phyloP scores from a whole-genome alignment of 2,329 filamentous ascomycete genomes.

The Bipolaris bicolor region DNA sequence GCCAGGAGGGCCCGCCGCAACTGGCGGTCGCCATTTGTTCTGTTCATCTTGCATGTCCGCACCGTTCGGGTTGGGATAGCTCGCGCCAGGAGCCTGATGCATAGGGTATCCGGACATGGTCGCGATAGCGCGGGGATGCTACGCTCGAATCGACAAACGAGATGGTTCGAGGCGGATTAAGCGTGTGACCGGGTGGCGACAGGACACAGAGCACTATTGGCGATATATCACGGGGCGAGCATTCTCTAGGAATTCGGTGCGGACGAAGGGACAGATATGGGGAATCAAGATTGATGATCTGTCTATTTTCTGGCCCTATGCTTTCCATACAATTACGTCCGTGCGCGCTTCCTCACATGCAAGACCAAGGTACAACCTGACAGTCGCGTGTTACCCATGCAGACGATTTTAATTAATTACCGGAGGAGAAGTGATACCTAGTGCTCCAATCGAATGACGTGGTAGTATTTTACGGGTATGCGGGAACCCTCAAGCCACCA shows the following conservation, averaged over 20 bases:
- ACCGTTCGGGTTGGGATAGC: constrained; percentile 39
- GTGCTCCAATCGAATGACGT: neutral
- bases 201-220: constrained; percentile 17
- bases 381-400: constrained; percentile 11
- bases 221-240: constrained; percentile 30
- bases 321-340: constrained; percentile 27
- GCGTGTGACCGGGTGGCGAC: constrained; percentile 19
- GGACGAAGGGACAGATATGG: constrained; percentile 15
- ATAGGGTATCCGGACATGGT: constrained; percentile 47
- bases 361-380: constrained; percentile 21
- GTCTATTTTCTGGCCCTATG: constrained; percentile 33
- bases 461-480: neutral
- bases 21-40: constrained; percentile 48
- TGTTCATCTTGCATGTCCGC: constrained; percentile 37
- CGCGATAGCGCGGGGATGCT: constrained; percentile 32
- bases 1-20: constrained; percentile 53
- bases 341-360: constrained; percentile 28
- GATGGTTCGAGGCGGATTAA: constrained; percentile 23
- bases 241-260: constrained; percentile 16
- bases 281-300: constrained; percentile 40
- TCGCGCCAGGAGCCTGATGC: constrained; percentile 46
- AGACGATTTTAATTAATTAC: neutral
- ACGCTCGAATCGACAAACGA: constrained; percentile 18
- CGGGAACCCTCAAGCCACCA: neutral
- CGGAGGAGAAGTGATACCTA: neutral